Conservation (phyloP, 2,329 filamentous ascomycete species). For the Amphichorda felina region DNA sequence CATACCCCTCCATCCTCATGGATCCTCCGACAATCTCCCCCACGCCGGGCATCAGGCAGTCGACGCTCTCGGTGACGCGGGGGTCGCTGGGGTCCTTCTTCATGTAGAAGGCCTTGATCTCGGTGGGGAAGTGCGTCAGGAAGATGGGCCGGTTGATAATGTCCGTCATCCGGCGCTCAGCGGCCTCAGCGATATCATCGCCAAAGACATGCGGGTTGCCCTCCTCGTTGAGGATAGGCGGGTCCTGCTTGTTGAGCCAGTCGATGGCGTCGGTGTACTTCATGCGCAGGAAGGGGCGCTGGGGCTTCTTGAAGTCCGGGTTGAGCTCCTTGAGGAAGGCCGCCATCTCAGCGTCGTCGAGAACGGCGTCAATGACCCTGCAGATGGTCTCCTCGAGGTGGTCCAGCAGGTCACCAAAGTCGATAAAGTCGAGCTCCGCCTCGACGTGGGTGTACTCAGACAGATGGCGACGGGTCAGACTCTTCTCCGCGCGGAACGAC, state of each 20-base stretch:
- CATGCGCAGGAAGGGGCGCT: conserved; percentile 88
- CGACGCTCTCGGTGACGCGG: conserved; percentile 86
- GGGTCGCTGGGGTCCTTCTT: conserved; percentile 68
- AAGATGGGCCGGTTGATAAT: conserved; percentile 92
- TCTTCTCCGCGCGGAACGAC: conserved; percentile 97
- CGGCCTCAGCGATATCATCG: conserved; percentile 95
- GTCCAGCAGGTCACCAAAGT: conserved; percentile 74
- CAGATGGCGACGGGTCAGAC: conserved; percentile 82
- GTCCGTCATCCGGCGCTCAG: conserved; percentile 94
- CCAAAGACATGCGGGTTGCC: conserved; percentile 83
- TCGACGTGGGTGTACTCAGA: conserved; percentile 97
- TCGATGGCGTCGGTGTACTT: conserved; percentile 87
- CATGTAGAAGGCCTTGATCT: conserved; percentile 99
- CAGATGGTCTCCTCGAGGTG: conserved; percentile 85
- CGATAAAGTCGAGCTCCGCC: conserved; percentile 91
- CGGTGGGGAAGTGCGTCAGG: conserved; percentile 90
- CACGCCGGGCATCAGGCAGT: conserved; percentile 78
- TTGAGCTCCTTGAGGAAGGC: conserved; percentile 75
- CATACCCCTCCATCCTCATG: conserved; percentile 90
- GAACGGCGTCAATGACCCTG: conserved; percentile 66
- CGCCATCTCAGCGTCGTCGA: conserved; percentile 62
- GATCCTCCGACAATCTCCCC: conserved; percentile 94
- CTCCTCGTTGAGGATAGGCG: conserved; percentile 78
- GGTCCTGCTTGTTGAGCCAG: conserved; percentile 79
- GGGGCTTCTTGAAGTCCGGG: conserved; percentile 74